These are phyloP conservation scores for Spathaspora arborariae DNA, from an alignment of 805 yeast genomes.

Conservation along the genomic window DNA sequence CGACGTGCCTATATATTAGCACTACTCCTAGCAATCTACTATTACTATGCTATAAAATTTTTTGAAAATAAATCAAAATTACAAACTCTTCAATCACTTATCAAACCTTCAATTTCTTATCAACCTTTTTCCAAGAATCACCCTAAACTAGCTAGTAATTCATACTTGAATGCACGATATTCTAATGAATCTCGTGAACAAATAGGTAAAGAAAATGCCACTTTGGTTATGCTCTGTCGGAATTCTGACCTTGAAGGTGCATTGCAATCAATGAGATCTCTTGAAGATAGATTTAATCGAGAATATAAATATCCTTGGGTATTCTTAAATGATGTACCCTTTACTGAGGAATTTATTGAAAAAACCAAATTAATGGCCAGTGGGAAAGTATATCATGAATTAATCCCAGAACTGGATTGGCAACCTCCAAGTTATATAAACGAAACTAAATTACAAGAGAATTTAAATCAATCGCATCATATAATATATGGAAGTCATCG, in stretches of 20 bases:
- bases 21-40: constrained; percentile 6
- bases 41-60: constrained; percentile 5
- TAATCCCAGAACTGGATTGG: constrained; percentile 40
- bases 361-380: constrained; percentile 44
- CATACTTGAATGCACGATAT: constrained; percentile 18
- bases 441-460: constrained; percentile 21
- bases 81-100: background rate
- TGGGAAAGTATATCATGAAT: constrained; percentile 37
- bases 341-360: constrained; percentile 37
- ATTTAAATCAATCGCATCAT: constrained; percentile 17
- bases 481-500: constrained; percentile 46
- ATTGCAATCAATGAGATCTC: constrained; percentile 40
- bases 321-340: constrained; percentile 41
- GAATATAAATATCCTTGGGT: constrained; percentile 43
- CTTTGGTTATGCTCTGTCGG: constrained; percentile 81
- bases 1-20: background rate
- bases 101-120: constrained; percentile 8
- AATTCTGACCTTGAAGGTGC: constrained; percentile 78
- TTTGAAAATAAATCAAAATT: background rate
- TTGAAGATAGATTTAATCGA: constrained; percentile 41
- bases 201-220: constrained; percentile 71
- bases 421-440: constrained; percentile 35
- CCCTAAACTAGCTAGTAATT: constrained; percentile 27
- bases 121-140: constrained; percentile 12
- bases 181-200: constrained; percentile 30